Conservation (phyloP, 352 stramenopile genomes). For the Phytophthora ohioensis region DNA sequence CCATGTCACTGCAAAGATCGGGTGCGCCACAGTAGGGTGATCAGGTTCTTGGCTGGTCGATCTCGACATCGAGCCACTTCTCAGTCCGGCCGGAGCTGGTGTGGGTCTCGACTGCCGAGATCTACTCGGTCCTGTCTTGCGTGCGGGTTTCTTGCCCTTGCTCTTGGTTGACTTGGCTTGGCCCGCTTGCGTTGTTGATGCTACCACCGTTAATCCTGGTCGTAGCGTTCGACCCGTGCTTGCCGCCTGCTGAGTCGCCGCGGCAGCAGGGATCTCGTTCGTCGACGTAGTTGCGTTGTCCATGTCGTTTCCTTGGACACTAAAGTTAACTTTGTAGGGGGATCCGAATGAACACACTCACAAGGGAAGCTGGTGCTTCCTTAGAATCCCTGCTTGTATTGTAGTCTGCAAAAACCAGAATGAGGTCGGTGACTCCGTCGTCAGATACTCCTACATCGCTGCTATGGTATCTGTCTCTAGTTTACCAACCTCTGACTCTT, state of each 20-base stretch:
- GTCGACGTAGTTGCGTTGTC: background rate
- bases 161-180: slow-evolving; percentile 7
- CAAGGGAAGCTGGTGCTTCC: too few species aligned
- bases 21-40: background rate
- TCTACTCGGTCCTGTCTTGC: background rate
- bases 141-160: slow-evolving; percentile 21
- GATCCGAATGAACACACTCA: too few species aligned
- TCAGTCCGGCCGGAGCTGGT: background rate
- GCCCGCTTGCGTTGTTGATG: background rate
- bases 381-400: too few species aligned
- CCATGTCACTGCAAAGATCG: slow-evolving; percentile 13
- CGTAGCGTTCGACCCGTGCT: slow-evolving; percentile 1
- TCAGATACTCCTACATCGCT: too few species aligned
- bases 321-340: background rate
- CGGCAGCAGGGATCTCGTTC: background rate
- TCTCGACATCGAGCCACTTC: background rate
- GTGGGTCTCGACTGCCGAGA: background rate
- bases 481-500: too few species aligned
- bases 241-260: background rate
- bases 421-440: too few species aligned
- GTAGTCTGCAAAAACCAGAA: too few species aligned
- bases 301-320: background rate
- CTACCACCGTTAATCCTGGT: background rate
- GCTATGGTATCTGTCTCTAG: too few species aligned
- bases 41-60: background rate